Percentiles rank a stretch among this genome's conserved stretches.
Conservation (phyloP, 176 grass and related monocot genomes). For the Tuctoria greenei region DNA sequence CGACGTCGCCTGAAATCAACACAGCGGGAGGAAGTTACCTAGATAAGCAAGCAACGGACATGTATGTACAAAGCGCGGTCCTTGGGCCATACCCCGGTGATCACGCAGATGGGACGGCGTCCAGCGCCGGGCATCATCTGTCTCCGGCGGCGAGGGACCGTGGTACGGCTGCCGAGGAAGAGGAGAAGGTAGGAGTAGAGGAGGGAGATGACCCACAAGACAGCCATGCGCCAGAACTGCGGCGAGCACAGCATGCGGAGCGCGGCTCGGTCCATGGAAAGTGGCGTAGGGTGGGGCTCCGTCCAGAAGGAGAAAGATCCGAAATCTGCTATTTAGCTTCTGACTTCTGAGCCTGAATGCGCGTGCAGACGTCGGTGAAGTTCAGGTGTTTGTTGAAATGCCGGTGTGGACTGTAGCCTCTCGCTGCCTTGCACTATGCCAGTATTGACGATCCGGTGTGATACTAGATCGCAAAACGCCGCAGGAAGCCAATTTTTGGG, state of each 20-base stretch:
- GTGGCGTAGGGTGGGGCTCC: neutral
- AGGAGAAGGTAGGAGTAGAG: constrained; percentile 65
- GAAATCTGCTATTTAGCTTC: too few relatives aligned
- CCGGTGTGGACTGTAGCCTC: too few relatives aligned
- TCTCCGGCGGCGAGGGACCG: neutral
- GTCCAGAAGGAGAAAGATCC: too few relatives aligned
- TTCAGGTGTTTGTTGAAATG: too few relatives aligned
- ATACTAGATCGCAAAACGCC: too few relatives aligned
- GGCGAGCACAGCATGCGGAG: constrained; percentile 50
- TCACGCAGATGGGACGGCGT: constrained; percentile 52
- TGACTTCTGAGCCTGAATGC: too few relatives aligned
- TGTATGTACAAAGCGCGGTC: neutral
- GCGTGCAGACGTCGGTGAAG: too few relatives aligned
- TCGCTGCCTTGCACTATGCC: too few relatives aligned
- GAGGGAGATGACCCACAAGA: constrained; percentile 63
- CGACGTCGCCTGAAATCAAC: constrained; percentile 59
- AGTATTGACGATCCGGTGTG: too few relatives aligned
- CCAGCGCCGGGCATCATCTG: neutral
- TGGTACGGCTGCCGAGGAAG: constrained; percentile 20
- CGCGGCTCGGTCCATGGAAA: constrained; percentile 46
- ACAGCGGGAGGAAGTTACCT: neutral
- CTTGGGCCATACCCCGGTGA: constrained; percentile 62
- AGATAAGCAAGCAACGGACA: too few relatives aligned
- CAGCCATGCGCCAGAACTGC: constrained; percentile 86
- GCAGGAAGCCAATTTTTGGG: too few relatives aligned